Evolutionary conservation across 768 basidiomycete species (phyloP).

Genomic region (Leucogyrophana mollusca): DNA sequence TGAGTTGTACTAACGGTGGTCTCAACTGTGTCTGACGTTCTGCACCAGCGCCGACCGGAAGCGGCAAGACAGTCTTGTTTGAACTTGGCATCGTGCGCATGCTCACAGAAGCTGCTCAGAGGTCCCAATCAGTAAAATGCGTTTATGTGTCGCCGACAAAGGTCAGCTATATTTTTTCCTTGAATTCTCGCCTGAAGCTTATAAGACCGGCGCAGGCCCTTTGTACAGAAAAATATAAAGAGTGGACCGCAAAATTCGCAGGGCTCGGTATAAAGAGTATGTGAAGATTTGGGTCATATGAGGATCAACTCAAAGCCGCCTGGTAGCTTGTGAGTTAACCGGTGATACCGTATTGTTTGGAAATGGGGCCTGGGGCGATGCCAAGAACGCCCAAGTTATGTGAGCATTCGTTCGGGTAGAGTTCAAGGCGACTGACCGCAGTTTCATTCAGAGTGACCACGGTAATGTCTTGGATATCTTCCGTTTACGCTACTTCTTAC

Average conservation of each 20-base stretch:
- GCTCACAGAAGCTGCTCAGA: slow-evolving; percentile 43
- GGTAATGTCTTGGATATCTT: slow-evolving; percentile 36
- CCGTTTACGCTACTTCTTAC: background rate
- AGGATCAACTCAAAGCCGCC: background rate
- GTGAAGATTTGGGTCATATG: slow-evolving; percentile 14
- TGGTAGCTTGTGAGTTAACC: slow-evolving; percentile 81
- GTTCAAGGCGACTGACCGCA: background rate
- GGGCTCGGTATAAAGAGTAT: slow-evolving; percentile 74
- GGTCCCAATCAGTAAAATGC: slow-evolving; percentile 50
- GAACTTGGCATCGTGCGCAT: slow-evolving; percentile 86
- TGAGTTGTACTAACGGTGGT: too few relatives aligned
- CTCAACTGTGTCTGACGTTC: slow-evolving; percentile 6
- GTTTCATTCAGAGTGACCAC: slow-evolving; percentile 63
- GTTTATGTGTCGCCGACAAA: slow-evolving; percentile 96
- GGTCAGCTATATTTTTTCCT: slow-evolving; percentile 34
- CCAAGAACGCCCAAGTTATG: slow-evolving; percentile 80
- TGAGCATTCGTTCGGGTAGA: slow-evolving; percentile 30
- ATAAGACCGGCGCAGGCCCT: slow-evolving; percentile 55
- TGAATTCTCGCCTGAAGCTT: background rate
- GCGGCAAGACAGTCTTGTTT: slow-evolving; percentile 94
- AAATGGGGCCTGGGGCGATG: slow-evolving; percentile 66
- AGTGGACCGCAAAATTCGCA: slow-evolving; percentile 84
- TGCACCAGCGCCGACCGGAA: slow-evolving; percentile 83
- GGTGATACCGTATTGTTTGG: slow-evolving; percentile 82
- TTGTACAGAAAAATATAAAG: slow-evolving; percentile 78